These are phyloP conservation scores for Polychytrium aggregatum DNA, from an alignment of 192 early-diverging fungal genomes.

Conservation along the genomic window DNA sequence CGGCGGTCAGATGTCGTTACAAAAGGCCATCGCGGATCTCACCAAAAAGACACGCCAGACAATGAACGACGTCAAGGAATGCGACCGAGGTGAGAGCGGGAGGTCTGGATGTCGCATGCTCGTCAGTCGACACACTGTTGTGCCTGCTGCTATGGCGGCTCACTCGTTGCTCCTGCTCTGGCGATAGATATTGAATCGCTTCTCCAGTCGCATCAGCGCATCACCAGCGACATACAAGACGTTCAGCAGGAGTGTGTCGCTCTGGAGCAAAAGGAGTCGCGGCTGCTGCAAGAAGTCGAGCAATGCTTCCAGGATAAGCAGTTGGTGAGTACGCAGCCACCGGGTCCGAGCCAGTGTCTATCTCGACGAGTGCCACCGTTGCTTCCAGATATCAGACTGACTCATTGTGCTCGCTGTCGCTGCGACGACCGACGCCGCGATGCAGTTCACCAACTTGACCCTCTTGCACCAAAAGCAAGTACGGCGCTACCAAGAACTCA, in stretches of 20 bases:
- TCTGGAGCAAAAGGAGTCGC: conserved; percentile 13
- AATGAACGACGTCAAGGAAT: conserved; percentile 36
- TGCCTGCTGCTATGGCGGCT: too few relatives aligned
- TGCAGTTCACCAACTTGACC: conserved; percentile 21
- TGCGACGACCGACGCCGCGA: too few relatives aligned
- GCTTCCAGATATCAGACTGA: too few relatives aligned
- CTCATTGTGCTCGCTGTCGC: too few relatives aligned
- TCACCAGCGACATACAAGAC: conserved; percentile 22
- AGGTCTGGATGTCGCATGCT: too few relatives aligned
- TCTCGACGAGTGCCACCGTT: too few relatives aligned
- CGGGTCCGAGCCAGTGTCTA: too few relatives aligned
- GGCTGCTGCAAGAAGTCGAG: too few relatives aligned
- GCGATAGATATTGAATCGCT: conserved; percentile 24
- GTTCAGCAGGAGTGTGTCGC: conserved; percentile 7
- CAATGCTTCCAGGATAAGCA: too few relatives aligned
- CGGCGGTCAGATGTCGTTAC: conserved; percentile 28
- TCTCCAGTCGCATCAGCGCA: conserved; percentile 15
- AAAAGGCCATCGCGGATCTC: conserved; percentile 43
- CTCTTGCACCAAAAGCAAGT: conserved; percentile 31
- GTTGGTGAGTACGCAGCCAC: too few relatives aligned
- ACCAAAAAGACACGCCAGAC: conserved; percentile 33
- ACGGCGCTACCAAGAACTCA: conserved; percentile 32
- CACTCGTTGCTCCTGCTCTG: too few relatives aligned
- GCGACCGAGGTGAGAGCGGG: conserved; percentile 23
- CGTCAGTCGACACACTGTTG: too few relatives aligned